Conservation (phyloP, 2,329 filamentous ascomycete species). For the Akanthomyces lecanii region DNA sequence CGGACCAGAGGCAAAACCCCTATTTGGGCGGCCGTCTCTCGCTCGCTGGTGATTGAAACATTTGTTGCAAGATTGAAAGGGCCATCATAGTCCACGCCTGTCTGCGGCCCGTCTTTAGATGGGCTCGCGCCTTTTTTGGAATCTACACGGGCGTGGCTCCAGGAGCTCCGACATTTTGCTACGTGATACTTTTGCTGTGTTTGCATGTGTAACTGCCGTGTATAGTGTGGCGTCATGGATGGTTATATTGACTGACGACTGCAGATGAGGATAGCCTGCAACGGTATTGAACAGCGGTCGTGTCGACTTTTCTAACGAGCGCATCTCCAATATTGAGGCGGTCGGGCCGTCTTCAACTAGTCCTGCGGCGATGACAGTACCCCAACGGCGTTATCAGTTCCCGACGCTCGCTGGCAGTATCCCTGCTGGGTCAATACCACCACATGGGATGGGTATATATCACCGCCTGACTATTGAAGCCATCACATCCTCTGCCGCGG, state of each 20-base stretch:
- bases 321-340: neutral
- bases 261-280: neutral
- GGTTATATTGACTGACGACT: neutral
- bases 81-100: constrained; percentile 53
- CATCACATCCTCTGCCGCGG: neutral
- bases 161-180: constrained; percentile 42
- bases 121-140: constrained; percentile 18
- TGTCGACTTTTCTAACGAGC: neutral
- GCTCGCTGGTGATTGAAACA: constrained; percentile 19
- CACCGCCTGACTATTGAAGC: neutral
- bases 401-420: neutral
- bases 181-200: neutral
- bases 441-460: neutral
- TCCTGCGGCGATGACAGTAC: neutral
- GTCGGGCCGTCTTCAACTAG: neutral
- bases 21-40: constrained; percentile 6
- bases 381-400: neutral
- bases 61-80: constrained; percentile 43
- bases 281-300: too few relatives aligned
- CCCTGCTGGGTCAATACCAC: neutral
- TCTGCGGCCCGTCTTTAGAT: constrained; percentile 23
- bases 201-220: neutral
- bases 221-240: neutral
- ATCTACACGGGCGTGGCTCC: constrained; percentile 49
- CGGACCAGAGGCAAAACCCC: constrained; percentile 12